Percentiles rank a stretch among this genome's conserved stretches.
Conservation (phyloP, 331 rosid species). For the Rosa hybrid region DNA sequence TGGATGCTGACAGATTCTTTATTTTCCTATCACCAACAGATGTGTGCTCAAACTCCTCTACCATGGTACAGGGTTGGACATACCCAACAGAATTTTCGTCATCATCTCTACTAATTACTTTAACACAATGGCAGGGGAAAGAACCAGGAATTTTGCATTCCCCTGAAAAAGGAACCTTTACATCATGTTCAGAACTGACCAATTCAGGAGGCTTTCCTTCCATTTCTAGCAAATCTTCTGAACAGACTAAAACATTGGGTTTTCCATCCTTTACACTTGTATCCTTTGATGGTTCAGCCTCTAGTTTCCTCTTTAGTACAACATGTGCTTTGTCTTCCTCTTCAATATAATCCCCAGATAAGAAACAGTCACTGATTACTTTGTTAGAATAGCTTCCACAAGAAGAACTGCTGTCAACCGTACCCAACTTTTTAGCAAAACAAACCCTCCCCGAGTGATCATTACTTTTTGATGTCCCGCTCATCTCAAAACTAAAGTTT, state of each 20-base stretch:
- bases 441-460: conserved; percentile 18
- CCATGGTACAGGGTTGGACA: conserved; percentile 32
- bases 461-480: conserved; percentile 24
- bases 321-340: conserved; percentile 54
- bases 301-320: conserved; percentile 42
- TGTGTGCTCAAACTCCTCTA: conserved; percentile 26
- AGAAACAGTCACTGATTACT: conserved; percentile 26
- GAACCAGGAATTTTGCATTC: conserved; percentile 13
- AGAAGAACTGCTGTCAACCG: conserved; percentile 15
- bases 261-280: conserved; percentile 32
- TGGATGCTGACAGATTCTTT: conserved; percentile 26
- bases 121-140: conserved; percentile 25
- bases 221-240: conserved; percentile 32
- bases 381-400: conserved; percentile 19
- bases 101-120: conserved; percentile 56
- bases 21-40: conserved; percentile 17
- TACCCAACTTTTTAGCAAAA: conserved; percentile 6
- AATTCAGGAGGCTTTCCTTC: conserved; percentile 26
- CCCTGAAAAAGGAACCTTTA: conserved; percentile 22
- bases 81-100: conserved; percentile 47
- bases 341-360: conserved; percentile 33
- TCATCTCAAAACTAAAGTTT: conserved; percentile 17
- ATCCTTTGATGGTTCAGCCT: conserved; percentile 26
- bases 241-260: conserved; percentile 15
- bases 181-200: conserved; percentile 26